Percentiles rank a stretch among this genome's conserved stretches.
phyloP scores from a whole-genome alignment of 2,329 filamentous ascomycete species.

The Fusarium armeniacum region DNA sequence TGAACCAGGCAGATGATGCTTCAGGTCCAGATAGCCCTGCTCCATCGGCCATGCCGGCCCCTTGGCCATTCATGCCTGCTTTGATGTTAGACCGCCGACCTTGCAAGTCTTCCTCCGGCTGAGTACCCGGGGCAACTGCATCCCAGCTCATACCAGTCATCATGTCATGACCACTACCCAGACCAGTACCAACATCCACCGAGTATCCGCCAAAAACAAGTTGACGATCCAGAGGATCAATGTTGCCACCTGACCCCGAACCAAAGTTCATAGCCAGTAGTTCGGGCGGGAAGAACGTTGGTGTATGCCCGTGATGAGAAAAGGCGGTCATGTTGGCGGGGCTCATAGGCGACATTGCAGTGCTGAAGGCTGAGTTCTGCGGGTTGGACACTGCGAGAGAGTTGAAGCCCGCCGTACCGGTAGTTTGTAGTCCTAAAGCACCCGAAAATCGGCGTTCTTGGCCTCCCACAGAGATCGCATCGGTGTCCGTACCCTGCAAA shows the following conservation, averaged over 20 bases:
- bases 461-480: conserved; percentile 29
- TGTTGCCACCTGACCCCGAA: conserved; percentile 64
- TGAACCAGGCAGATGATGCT: conserved; percentile 83
- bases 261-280: conserved; percentile 67
- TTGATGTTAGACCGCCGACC: conserved; percentile 51
- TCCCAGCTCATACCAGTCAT: conserved; percentile 63
- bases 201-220: conserved; percentile 81
- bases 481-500: conserved; percentile 35
- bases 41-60: conserved; percentile 37
- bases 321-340: conserved; percentile 61
- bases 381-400: conserved; percentile 59
- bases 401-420: conserved; percentile 57
- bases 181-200: conserved; percentile 60
- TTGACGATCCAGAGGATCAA: conserved; percentile 81
- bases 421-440: conserved; percentile 59
- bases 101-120: conserved; percentile 47
- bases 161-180: conserved; percentile 56
- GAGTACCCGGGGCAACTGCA: conserved; percentile 54
- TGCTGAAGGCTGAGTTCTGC: conserved; percentile 60
- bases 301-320: conserved; percentile 56
- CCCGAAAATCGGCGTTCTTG: conserved; percentile 59
- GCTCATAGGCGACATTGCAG: conserved; percentile 66
- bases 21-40: conserved; percentile 57
- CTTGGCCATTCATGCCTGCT: conserved; percentile 50
- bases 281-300: conserved; percentile 64